Evolutionary conservation across 73 alveolate species (phyloP), one percentile per base, ranked within the genome.

Genomic region (Durusdinium trenchii): DNA sequence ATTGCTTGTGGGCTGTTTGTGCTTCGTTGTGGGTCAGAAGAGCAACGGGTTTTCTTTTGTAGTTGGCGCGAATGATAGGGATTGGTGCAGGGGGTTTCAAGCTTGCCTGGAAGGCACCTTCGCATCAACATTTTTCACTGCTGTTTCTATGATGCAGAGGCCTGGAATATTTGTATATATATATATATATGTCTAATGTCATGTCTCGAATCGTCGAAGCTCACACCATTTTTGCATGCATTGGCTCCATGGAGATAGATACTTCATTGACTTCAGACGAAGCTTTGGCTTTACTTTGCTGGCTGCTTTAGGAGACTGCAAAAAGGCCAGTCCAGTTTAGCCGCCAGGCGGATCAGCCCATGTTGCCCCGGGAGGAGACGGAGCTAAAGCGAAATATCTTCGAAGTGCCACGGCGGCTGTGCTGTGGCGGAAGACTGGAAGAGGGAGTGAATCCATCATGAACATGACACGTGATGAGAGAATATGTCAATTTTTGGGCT

Each of bases 361-460:
- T 89, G 96, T 86, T 62, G 6, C 96, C 97, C 45, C 61, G 97
- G 54, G 97, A 90, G 97, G 97, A 90, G 76, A 67, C 97, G 45
- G 98, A 93, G 64, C 81, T 93, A 47, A 93, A 93, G 92, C 90
- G 98, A 40, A 71, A 42, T 81, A 93, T 93, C 87, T 93, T 93
- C 92, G 98, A 93, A 20, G 67, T 76, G 36, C 92, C 92, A 9
- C 98, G 98, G 35, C 79, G 61, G 18, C 54, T 54, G 97, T 42
- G 76, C 71, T 87, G 64, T 50, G 93, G 93, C 52, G 16, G 61
- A 16, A 0, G 7, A 43, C 79, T 16, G 57, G 45, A 45, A 42
- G 51, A 6, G n/a, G n/a, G 85, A 12, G 73, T 60, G 1, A 32
- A 60, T 32, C 83, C 83, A 40, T n/a, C n/a, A n/a, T n/a, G n/a